Evolutionary conservation across 768 basidiomycete genomes (phyloP).

Genomic region (Leucogyrophana mollusca): DNA sequence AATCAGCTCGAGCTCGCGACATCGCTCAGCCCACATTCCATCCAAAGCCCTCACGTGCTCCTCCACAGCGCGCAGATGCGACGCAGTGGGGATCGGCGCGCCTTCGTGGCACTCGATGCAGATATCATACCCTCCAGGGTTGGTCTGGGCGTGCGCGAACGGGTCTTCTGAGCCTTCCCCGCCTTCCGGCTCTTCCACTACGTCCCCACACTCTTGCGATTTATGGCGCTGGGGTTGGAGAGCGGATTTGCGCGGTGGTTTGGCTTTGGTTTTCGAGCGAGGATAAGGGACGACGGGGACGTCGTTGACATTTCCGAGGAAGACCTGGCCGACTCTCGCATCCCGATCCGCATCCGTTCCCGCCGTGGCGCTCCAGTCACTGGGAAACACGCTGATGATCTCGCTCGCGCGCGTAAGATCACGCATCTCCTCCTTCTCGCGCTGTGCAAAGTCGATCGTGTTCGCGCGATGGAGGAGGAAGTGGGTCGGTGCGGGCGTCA

Average conservation of each 20-base stretch:
- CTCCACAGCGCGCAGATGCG: constrained; percentile 71
- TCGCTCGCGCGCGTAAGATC: constrained; percentile 82
- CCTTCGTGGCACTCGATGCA: constrained; percentile 88
- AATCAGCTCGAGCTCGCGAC: background rate
- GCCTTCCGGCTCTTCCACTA: constrained; percentile 7
- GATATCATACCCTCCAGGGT: constrained; percentile 70
- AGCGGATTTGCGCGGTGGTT: background rate
- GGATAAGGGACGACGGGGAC: constrained; percentile 47
- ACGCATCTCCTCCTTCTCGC: constrained; percentile 89
- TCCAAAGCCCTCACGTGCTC: constrained; percentile 72
- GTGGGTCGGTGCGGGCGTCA: too few species aligned
- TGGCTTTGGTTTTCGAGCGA: background rate
- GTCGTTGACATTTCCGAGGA: constrained; percentile 81
- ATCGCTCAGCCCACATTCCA: constrained; percentile 57
- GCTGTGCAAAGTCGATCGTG: constrained; percentile 77
- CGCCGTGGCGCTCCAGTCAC: constrained; percentile 6
- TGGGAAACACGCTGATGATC: constrained; percentile 54
- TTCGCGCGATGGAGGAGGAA: constrained; percentile 36
- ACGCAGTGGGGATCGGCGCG: constrained; percentile 67
- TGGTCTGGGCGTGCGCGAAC: constrained; percentile 31
- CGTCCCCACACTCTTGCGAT: too few species aligned
- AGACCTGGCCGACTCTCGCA: constrained; percentile 63
- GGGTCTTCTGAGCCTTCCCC: constrained; percentile 26
- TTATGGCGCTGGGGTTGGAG: background rate
- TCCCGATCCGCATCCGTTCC: constrained; percentile 42